Conservation (phyloP, 305 asterid species). For the Vinca major region DNA sequence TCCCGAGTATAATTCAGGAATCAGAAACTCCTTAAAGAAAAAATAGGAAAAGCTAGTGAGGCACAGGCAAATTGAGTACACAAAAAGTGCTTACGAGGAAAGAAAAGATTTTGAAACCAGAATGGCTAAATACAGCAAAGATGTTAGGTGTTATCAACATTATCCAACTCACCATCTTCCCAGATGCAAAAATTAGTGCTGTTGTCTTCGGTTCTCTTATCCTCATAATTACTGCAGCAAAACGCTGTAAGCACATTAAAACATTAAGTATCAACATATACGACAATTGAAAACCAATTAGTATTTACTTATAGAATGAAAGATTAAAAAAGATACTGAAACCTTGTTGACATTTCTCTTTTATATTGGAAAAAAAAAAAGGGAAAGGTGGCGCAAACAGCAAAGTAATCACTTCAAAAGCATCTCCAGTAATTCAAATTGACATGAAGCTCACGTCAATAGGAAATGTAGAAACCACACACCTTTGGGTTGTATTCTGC, state of each 20-base stretch:
- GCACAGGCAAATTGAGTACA: too few species aligned
- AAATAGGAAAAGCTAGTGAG: neutral
- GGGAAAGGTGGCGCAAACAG: neutral
- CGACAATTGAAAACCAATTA: neutral
- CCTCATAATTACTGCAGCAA: conserved; percentile 39
- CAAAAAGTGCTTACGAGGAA: neutral
- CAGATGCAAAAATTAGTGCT: conserved; percentile 34
- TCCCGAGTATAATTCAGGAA: neutral
- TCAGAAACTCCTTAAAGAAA: neutral
- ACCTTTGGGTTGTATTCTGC: conserved; percentile 40
- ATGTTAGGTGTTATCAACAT: neutral
- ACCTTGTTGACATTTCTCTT: neutral
- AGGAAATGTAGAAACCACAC: neutral
- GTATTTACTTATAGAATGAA: neutral
- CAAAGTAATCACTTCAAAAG: neutral
- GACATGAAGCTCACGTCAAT: neutral
- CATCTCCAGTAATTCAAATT: neutral
- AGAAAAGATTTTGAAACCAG: neutral
- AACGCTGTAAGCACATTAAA: conserved; percentile 20
- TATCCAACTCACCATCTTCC: conserved; percentile 28
- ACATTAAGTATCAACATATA: neutral
- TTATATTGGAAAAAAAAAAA: neutral
- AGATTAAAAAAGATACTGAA: neutral
- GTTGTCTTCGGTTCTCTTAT: conserved; percentile 38
- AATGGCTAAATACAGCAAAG: neutral